A percentile compares a stretch with the other conserved stretches of the same genome.
phyloP scores from a whole-genome alignment of 169 alveolate species.

The Eimeria necatrix region DNA sequence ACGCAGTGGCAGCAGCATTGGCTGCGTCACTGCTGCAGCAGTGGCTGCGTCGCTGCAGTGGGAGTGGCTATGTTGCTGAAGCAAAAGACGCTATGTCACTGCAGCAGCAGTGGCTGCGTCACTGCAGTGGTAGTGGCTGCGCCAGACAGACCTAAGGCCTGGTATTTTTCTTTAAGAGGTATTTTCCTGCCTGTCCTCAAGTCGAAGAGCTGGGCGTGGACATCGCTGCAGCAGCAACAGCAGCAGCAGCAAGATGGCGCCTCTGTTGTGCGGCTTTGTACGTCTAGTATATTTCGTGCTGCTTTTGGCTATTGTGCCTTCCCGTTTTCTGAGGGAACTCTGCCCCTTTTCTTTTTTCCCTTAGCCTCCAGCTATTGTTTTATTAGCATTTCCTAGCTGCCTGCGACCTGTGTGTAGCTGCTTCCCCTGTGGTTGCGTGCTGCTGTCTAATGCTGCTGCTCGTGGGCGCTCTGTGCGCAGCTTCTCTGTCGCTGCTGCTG shows the following conservation, averaged over 20 bases:
- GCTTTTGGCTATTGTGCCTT: neutral
- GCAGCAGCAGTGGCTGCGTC: neutral
- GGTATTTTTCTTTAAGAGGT: neutral
- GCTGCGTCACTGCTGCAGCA: neutral
- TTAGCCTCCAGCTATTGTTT: neutral
- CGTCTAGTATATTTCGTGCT: too few species aligned
- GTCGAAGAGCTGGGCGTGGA: neutral
- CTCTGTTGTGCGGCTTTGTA: too few species aligned
- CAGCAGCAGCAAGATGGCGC: too few species aligned
- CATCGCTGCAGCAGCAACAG: constrained; percentile 34
- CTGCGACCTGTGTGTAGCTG: too few species aligned
- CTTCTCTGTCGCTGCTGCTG: too few species aligned
- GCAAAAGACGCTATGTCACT: too few species aligned
- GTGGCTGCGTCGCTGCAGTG: too few species aligned
- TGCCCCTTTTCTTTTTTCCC: neutral
- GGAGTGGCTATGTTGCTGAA: too few species aligned
- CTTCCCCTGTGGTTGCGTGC: too few species aligned
- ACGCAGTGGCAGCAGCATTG: neutral
- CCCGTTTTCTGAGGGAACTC: neutral
- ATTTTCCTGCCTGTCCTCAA: neutral
- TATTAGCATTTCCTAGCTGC: too few species aligned
- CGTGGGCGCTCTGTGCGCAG: too few species aligned
- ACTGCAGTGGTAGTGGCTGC: neutral
- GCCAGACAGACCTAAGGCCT: neutral
- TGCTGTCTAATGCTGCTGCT: too few species aligned